A percentile compares a stretch with the other conserved stretches of the same genome.
Evolutionary conservation across 2,329 filamentous ascomycete genomes (phyloP).

Genomic region (Tolypocladium cylindrosporum): DNA sequence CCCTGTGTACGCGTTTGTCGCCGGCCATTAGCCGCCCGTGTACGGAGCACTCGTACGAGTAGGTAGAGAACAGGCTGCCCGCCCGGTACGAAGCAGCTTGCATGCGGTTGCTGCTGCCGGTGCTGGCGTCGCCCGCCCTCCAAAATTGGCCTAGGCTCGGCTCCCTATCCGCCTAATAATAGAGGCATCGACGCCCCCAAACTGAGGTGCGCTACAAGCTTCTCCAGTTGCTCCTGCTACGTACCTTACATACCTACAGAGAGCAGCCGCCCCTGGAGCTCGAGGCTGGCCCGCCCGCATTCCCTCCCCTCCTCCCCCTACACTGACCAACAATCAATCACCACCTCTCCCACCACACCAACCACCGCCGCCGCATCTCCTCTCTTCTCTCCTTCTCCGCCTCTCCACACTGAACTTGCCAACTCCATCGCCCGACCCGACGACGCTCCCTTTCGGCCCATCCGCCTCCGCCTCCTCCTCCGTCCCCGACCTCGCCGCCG

Average conservation of each 20-base stretch:
- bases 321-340: conserved; percentile 6
- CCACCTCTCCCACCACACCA: conserved; percentile 7
- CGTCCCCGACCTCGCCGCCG: conserved; percentile 1
- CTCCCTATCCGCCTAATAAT: not conserved
- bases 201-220: not conserved
- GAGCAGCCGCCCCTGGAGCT: conserved; percentile 3
- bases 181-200: not conserved
- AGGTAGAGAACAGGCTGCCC: not conserved
- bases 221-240: not conserved
- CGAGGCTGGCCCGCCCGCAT: conserved; percentile 4
- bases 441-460: conserved; percentile 6
- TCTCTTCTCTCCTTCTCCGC: conserved; percentile 16
- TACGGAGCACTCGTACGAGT: not conserved
- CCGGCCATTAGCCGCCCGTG: not conserved
- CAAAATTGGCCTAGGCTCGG: not conserved
- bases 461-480: conserved; percentile 9
- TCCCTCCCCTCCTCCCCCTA: conserved; percentile 3
- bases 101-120: not conserved
- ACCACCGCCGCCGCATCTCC: conserved; percentile 1
- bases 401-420: conserved; percentile 20
- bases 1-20: no score
- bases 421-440: conserved; percentile 16
- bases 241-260: not conserved
- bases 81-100: not conserved
- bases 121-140: not conserved